Base-by-base conservation (phyloP, 768 basidiomycete genomes). In the Tylopilus plumbeoviolaceoides region DNA sequence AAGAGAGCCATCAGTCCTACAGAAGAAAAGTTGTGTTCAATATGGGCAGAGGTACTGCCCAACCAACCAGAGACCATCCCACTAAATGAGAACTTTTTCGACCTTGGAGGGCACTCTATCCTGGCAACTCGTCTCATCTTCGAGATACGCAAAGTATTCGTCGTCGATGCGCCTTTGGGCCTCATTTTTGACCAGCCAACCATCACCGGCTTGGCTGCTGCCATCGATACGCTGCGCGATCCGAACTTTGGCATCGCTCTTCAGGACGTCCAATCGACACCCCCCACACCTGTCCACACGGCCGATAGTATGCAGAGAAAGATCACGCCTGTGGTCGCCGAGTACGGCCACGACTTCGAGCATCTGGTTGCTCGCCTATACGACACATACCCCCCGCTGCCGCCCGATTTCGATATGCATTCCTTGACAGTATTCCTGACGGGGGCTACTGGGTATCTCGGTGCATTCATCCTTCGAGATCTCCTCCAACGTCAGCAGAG, bases 21-120 rank as follows among this genome's bases (percentile, higher is more conserved):
- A 0, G 90, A 95, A 70, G 75, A 84, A 61, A 84, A 80, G 3
- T 81, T 99, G 66, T 85, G 85, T 59, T 76, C 75, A n/a, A 85
- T 99, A 60, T 99, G 95, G 95, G 67, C 82, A 1, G 75, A 67
- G 47, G 80, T 98, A 41, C 79, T 99, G 15, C 90, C 92, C 18
- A 85, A 83, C 48, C 77, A 90, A 6, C 85, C 91, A 0, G 75
- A 80, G 8, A 80, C 85, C 1, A 83, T 99, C 44, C 89, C 93
- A 5, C 67, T 89, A 10, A 88, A 98, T 66, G 95, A 98, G 63
- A 91, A 83, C 68, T 99, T 99, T 81, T 98, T 98, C 73, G 95
- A 99, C 67, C 80, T 98, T 40, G 97, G 97, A 44, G 97, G 97
- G 7, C 97, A 99, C 72, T 98, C 97, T 15, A 98, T 99, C 63